phyloP scores from a whole-genome alignment of 192 early-diverging fungal genomes.

The Mortierella antarctica region DNA sequence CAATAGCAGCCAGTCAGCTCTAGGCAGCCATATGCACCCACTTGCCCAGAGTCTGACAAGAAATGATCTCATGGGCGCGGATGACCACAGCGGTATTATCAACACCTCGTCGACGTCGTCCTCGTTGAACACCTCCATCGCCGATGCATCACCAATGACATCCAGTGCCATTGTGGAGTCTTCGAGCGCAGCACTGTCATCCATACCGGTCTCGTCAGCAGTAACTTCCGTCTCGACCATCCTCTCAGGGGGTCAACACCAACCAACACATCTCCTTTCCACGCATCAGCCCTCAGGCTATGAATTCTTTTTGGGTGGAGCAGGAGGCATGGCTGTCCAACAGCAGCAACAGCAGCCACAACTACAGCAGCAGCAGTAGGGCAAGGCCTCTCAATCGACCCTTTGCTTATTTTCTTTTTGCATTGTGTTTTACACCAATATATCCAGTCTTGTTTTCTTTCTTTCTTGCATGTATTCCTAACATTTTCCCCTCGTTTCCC shows the following conservation, averaged over 20 bases:
- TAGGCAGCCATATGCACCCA: slow-evolving; percentile 6
- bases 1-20: background rate
- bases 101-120: background rate
- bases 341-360: slow-evolving; percentile 15
- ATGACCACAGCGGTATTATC: background rate
- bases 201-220: background rate
- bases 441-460: too few species aligned
- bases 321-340: background rate
- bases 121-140: background rate
- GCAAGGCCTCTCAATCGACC: too few species aligned
- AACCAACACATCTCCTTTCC: slow-evolving; percentile 3
- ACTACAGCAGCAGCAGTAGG: background rate
- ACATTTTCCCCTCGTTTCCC: too few species aligned
- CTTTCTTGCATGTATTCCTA: too few species aligned
- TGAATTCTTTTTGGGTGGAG: slow-evolving; percentile 8
- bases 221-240: background rate
- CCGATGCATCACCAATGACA: background rate
- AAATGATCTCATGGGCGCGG: slow-evolving; percentile 12
- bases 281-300: slow-evolving; percentile 11
- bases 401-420: too few species aligned
- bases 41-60: slow-evolving; percentile 35
- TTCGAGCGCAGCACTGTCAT: background rate
- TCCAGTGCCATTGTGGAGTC: background rate
- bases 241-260: background rate
- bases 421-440: too few species aligned